Percentiles rank a stretch among this genome's conserved stretches.
Conservation (phyloP, 768 basidiomycete species). For the Phaeotremella skinneri region DNA sequence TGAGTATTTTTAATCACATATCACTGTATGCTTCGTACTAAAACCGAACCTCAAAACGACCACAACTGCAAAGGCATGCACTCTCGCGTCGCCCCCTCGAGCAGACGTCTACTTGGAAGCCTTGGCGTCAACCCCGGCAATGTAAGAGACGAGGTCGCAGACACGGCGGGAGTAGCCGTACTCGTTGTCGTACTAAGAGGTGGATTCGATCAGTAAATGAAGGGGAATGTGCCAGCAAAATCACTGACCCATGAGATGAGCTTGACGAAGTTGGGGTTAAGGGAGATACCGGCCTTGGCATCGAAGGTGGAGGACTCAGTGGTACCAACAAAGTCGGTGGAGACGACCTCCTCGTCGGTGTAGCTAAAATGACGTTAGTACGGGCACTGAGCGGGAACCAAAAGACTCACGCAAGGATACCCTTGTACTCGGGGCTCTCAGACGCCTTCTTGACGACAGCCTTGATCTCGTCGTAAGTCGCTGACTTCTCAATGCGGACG, state of each 20-base stretch:
- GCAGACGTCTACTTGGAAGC: conserved; percentile 5
- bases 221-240: neutral
- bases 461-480: conserved; percentile 91
- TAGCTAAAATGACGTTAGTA: conserved; percentile 67
- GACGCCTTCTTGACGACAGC: conserved; percentile 73
- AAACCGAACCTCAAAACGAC: no score
- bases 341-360: conserved; percentile 91
- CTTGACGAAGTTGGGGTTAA: conserved; percentile 93
- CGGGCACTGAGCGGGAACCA: conserved; percentile 53
- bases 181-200: conserved; percentile 51
- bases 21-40: no score
- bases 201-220: conserved; percentile 3
- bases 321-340: conserved; percentile 85
- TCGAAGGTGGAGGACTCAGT: conserved; percentile 85
- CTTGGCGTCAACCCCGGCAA: conserved; percentile 68
- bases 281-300: conserved; percentile 83
- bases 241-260: conserved; percentile 71
- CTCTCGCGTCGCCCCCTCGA: neutral
- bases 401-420: conserved; percentile 47
- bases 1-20: no score
- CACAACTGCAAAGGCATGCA: no score
- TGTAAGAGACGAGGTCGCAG: conserved; percentile 79
- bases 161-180: conserved; percentile 83
- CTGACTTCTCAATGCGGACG: conserved; percentile 79
- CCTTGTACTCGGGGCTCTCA: conserved; percentile 60